These are phyloP conservation scores for Cocos nucifera DNA, from an alignment of 176 grass and related monocot genomes.

Conservation along the genomic window DNA sequence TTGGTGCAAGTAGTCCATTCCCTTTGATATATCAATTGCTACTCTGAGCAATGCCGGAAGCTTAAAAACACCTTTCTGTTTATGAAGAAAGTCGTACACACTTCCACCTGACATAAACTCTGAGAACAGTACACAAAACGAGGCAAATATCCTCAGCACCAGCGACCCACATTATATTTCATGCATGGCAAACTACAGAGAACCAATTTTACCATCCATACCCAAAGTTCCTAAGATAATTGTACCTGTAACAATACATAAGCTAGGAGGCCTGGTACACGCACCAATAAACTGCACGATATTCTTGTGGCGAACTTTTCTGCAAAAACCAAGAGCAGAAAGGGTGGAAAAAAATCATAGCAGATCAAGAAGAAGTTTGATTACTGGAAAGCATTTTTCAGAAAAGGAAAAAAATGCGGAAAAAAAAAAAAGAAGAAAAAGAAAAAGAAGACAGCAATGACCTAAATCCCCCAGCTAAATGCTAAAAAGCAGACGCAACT, in stretches of 20 bases:
- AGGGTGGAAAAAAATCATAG: not conserved
- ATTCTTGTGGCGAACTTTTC: conserved; percentile 96
- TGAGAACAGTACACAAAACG: conserved; percentile 13
- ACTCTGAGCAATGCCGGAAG: conserved; percentile 76
- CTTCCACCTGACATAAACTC: conserved; percentile 96
- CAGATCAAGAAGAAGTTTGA: too few relatives aligned
- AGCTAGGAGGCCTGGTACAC: conserved; percentile 72
- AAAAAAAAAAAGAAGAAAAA: too few relatives aligned
- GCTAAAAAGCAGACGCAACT: too few relatives aligned
- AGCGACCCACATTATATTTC: not conserved
- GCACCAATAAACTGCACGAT: conserved; percentile 98
- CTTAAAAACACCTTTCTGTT: conserved; percentile 84
- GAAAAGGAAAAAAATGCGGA: too few relatives aligned
- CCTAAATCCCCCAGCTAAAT: too few relatives aligned
- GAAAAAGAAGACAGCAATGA: too few relatives aligned
- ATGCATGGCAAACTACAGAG: not conserved
- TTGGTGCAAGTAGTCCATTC: conserved; percentile 99
- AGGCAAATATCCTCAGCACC: too few relatives aligned
- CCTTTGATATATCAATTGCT: conserved; percentile 96
- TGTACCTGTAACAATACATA: conserved; percentile 96
- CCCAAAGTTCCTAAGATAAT: too few relatives aligned
- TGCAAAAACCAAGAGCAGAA: conserved; percentile 34
- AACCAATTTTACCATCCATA: not conserved
- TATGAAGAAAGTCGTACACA: conserved; percentile 96
- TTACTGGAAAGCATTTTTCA: too few relatives aligned